A percentile compares a stretch with the other conserved stretches of the same genome.
These are phyloP conservation scores for Straminergon stramineum DNA, from an alignment of 225 moss, liverwort and hornwort genomes.

Conservation along the genomic window DNA sequence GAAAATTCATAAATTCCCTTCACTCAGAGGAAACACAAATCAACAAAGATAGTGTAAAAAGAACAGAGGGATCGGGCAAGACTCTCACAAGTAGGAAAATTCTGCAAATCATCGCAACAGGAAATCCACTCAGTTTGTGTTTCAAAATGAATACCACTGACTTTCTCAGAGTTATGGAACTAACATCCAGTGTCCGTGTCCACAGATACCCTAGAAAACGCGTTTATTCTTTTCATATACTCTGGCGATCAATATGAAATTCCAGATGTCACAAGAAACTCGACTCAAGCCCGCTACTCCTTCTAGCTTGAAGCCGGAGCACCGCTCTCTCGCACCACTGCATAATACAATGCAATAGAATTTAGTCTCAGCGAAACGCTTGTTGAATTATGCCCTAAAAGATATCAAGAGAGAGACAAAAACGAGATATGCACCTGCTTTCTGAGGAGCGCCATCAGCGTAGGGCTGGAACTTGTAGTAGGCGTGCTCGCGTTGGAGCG, in stretches of 20 bases:
- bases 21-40: background rate
- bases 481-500: constrained; percentile 27
- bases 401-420: too few species aligned
- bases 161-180: background rate
- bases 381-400: background rate
- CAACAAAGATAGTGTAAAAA: background rate
- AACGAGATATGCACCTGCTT: constrained; percentile 8
- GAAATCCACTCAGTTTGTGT: background rate
- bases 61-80: background rate
- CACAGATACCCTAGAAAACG: background rate
- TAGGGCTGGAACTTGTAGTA: constrained; percentile 34
- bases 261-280: background rate
- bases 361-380: background rate
- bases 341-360: background rate
- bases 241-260: background rate
- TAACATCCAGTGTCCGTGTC: background rate
- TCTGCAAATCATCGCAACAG: background rate
- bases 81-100: background rate
- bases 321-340: constrained; percentile 16
- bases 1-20: background rate
- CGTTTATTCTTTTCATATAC: background rate
- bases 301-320: background rate
- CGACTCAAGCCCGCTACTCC: background rate
- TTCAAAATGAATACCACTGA: background rate
- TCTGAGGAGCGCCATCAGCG: constrained; percentile 19